Conservation (phyloP, 768 basidiomycete species). For the Suillus decipiens region DNA sequence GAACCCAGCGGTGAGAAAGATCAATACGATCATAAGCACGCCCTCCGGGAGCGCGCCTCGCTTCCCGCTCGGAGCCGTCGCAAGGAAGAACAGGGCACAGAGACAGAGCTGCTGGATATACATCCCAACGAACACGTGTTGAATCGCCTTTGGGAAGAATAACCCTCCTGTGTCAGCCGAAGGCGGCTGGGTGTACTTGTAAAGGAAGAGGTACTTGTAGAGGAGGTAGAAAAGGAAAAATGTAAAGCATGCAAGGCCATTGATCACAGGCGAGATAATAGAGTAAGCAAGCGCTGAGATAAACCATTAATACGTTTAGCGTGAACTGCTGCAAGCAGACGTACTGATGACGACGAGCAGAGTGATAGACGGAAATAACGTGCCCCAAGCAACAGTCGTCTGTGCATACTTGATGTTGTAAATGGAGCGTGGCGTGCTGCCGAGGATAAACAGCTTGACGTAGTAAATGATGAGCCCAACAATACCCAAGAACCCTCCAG, state of each 20-base stretch:
- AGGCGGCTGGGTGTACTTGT: conserved; percentile 69
- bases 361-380: conserved; percentile 69
- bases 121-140: conserved; percentile 91
- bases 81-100: conserved; percentile 89
- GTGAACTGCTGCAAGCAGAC: conserved; percentile 25
- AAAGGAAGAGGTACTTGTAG: conserved; percentile 88
- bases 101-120: conserved; percentile 91
- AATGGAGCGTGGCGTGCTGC: conserved; percentile 85
- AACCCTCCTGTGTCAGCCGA: conserved; percentile 84
- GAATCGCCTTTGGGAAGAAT: conserved; percentile 94
- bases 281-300: conserved; percentile 71
- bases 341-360: conserved; percentile 81
- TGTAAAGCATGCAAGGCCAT: conserved; percentile 78
- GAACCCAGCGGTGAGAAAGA: conserved; percentile 75
- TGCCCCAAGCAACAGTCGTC: conserved; percentile 71
- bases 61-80: conserved; percentile 51
- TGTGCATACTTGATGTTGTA: conserved; percentile 81
- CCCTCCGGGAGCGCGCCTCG: conserved; percentile 72
- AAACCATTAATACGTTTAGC: conserved; percentile 8
- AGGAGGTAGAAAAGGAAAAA: conserved; percentile 85
- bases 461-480: conserved; percentile 83
- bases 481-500: conserved; percentile 78
- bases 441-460: conserved; percentile 84
- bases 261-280: conserved; percentile 91
- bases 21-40: conserved; percentile 81